Evolutionary conservation across 2,329 filamentous ascomycete genomes (phyloP), one percentile per base, ranked within the genome.

Genomic region (Cercospora beticola): DNA sequence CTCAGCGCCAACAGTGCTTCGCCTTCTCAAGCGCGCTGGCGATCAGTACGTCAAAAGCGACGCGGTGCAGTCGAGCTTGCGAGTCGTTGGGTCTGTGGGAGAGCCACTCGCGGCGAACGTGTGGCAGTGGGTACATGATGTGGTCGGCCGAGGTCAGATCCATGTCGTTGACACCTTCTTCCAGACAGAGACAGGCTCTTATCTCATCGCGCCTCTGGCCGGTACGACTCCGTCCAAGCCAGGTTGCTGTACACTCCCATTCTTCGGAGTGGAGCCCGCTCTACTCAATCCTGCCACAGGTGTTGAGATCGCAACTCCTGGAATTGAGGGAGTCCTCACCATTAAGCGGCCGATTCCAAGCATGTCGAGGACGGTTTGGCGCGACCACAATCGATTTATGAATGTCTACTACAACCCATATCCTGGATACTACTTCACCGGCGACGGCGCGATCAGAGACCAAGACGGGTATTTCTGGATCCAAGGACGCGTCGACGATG

Each of bases 391-490:
- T 40, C 33, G 33, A 3, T 40, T 40, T 5, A 40, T 40, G 33
- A 40, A 40, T 2, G 33, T 40, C 5, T 40, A 40, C 14, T 40
- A 40, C 14, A 40, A 40, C 6, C 33, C 33, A 40, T 40, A 40
- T 40, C 33, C 33, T 3, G 33, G 33, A 40, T 40, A 40, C 33
- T 40, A 40, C 33, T 40, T 40, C 14, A 40, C 33, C 33, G 33
- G 33, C 33, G 33, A 40, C 33, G 33, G 33, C 33, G 43, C 43
- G 8, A 21, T 49, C 3, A 10, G 43, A 49, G 43, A 49, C 18
- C 43, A 95, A 95, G 33, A 40, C 14, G 33, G 33, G 1, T 40
- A 40, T n/a, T 40, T 40, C 14, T 40, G 33, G 33, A 40, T 40
- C 33, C 33, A 40, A n/a, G 33, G 33, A 40, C 33, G 33, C 33